phyloP scores from a whole-genome alignment of 148 eudicot genomes.

The Silene uniflora region DNA sequence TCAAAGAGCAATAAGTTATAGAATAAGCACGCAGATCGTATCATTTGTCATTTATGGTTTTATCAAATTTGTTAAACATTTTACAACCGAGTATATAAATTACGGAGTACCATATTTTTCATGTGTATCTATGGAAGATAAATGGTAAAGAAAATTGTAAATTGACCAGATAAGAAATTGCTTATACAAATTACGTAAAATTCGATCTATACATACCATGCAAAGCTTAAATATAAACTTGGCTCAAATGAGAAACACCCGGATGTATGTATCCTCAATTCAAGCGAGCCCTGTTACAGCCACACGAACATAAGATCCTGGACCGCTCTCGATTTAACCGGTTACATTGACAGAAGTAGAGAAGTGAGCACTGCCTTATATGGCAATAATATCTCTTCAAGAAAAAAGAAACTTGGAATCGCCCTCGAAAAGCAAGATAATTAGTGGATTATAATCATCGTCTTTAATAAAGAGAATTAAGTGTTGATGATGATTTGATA shows the following conservation, averaged over 20 bases:
- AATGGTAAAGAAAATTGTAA: too few species aligned
- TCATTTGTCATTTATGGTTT: too few species aligned
- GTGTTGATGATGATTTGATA: slow-evolving; percentile 12
- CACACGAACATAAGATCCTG: background rate
- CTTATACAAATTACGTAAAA: too few species aligned
- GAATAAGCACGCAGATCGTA: too few species aligned
- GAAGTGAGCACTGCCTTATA: background rate
- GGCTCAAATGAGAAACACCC: background rate
- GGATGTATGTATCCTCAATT: background rate
- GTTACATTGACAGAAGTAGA: slow-evolving; percentile 7
- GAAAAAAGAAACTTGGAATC: background rate
- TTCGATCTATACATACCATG: background rate
- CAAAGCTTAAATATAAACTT: background rate
- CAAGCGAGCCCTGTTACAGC: background rate
- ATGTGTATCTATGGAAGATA: too few species aligned
- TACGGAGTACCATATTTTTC: too few species aligned
- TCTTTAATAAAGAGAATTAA: background rate
- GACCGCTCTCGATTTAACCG: background rate
- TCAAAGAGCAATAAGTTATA: too few species aligned
- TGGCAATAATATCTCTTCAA: background rate
- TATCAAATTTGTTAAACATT: too few species aligned
- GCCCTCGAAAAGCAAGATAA: background rate
- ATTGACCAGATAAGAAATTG: too few species aligned
- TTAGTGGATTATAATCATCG: background rate
- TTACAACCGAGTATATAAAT: too few species aligned